Evolutionary conservation across 2,329 filamentous ascomycete genomes (phyloP), one percentile per base, ranked within the genome.

Genomic region (Aspergillus sp.): DNA sequence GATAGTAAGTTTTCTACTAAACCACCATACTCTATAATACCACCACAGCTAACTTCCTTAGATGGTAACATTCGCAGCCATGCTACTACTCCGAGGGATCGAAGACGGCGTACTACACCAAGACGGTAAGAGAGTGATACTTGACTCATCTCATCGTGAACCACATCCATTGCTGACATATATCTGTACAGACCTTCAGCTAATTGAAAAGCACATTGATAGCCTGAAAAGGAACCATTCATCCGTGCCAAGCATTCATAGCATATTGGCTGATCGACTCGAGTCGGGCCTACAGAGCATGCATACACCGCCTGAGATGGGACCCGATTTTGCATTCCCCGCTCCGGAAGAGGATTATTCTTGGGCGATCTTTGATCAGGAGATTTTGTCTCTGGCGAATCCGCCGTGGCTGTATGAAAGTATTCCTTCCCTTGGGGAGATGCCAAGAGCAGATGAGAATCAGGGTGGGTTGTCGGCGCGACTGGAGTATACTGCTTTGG

Each of bases 361-460:
- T 3, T 72, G 69, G 69, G 69, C 70, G 6, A 72, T 72, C 32
- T 72, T 72, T 25, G 70, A 72, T 32, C 70, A 72, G 50, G 65
- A 72, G 36, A 72, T 70, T 9, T 68, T 72, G 65, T 62, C 67
- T 10, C 63, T 72, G 6, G 70, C 69, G 17, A 72, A 71, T 17
- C 70, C 68, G 19, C 65, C 69, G 1, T 71, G 69, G 70, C 48
- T 71, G 5, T 71, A 67, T 21, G 61, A 71, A 8, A 68, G 66
- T 15, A 12, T 30, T 12, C 25, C 59, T 8, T 19, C 55, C 5
- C 28, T 59, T 19, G 53, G 23, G 9, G 25, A 36, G 28, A 17
- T 52, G 6, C 49, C 41, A n/a, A 52, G 38, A 21, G 49, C 51
- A 21, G 51, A 48, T 10, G 60, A 48, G n/a, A 23, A 32, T 36